Conservation (phyloP, 1,284 basidiomycete species). For the Irpex lacteus region DNA sequence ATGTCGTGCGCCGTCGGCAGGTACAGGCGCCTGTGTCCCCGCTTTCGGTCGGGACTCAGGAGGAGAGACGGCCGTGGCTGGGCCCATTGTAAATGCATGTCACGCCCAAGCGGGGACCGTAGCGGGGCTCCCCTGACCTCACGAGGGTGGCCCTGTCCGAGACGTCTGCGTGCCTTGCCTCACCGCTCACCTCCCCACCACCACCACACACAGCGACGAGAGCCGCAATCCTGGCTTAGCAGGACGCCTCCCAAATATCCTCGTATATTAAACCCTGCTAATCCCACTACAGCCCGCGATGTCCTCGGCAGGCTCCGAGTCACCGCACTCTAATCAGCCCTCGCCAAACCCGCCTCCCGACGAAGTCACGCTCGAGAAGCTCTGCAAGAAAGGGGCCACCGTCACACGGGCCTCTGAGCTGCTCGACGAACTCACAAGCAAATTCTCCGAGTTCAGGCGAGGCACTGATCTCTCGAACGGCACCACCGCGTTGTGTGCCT, state of each 20-base stretch:
- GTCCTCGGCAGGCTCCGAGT: conserved; percentile 3
- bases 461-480: neutral
- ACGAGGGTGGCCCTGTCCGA: neutral
- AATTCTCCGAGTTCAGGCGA: neutral
- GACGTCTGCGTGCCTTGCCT: neutral
- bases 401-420: neutral
- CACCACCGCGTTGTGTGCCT: neutral
- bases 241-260: neutral
- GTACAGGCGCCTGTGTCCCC: neutral
- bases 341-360: neutral
- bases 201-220: neutral
- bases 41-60: neutral
- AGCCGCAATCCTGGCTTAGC: neutral
- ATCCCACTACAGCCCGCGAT: neutral
- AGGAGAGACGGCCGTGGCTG: neutral
- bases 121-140: neutral
- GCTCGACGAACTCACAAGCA: neutral
- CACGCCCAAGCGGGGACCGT: neutral
- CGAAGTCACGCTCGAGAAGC: neutral
- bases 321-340: neutral
- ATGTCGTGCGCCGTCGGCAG: neutral
- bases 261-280: neutral
- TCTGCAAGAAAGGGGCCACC: neutral
- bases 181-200: neutral
- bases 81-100: neutral